Conservation (phyloP, 2,329 filamentous ascomycete species). For the Microdochium paspali region DNA sequence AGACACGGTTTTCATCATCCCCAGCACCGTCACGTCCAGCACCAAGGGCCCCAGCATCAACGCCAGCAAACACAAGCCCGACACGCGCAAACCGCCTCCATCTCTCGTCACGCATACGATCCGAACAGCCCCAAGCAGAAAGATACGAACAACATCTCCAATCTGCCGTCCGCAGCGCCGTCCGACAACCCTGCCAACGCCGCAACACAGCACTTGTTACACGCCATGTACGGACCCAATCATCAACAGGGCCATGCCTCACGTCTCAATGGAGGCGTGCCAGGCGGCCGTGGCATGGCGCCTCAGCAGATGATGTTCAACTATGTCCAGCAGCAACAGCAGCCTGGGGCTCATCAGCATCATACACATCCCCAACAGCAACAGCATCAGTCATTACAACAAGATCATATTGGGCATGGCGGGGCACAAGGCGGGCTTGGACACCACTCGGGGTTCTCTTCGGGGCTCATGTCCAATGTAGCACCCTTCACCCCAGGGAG, state of each 20-base stretch:
- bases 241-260: slow-evolving; percentile 65
- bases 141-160: background rate
- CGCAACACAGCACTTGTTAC: slow-evolving; percentile 21
- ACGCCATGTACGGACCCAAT: slow-evolving; percentile 65
- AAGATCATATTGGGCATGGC: slow-evolving; percentile 45
- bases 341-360: slow-evolving; percentile 38
- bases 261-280: slow-evolving; percentile 64
- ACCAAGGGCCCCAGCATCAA: background rate
- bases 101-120: background rate
- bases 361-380: slow-evolving; percentile 49
- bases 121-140: background rate
- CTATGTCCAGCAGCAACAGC: slow-evolving; percentile 23
- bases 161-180: background rate
- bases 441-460: slow-evolving; percentile 53
- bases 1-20: background rate
- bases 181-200: slow-evolving; percentile 24
- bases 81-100: background rate
- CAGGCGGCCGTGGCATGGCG: slow-evolving; percentile 38
- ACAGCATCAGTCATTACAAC: slow-evolving; percentile 50
- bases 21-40: background rate
- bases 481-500: slow-evolving; percentile 46
- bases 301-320: slow-evolving; percentile 55
- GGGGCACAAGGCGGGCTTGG: slow-evolving; percentile 43
- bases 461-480: slow-evolving; percentile 54
- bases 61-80: background rate